Evolutionary conservation across 208 protist species (phyloP).

Genomic region (Trypanosoma avium): DNA sequence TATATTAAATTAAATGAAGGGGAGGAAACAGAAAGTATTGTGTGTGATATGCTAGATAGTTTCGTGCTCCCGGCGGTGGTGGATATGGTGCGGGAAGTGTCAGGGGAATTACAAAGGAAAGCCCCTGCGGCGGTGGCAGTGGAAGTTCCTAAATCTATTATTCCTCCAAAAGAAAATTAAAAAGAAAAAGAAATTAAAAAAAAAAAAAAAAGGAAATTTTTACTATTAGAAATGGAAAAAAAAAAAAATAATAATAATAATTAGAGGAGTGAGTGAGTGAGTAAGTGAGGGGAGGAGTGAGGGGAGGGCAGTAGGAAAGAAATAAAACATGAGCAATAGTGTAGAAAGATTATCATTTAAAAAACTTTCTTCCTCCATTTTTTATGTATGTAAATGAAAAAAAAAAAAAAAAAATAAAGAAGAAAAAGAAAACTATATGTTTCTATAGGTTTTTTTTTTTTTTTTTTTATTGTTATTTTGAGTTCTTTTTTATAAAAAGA

Average conservation of each 20-base stretch:
- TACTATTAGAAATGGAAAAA: not conserved
- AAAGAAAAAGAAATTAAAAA: slow-evolving; percentile 10
- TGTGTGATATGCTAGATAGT: slow-evolving; percentile 80
- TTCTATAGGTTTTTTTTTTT: no score
- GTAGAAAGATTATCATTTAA: no score
- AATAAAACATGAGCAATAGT: no score
- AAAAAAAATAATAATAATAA: not conserved
- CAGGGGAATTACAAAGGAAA: slow-evolving; percentile 42
- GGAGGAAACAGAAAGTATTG: slow-evolving; percentile 39
- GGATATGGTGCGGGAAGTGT: slow-evolving; percentile 44
- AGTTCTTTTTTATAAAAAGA: no score
- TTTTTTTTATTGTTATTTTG: no score
- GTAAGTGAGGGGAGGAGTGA: no score
- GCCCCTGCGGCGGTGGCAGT: slow-evolving; percentile 47
- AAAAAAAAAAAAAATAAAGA: no score
- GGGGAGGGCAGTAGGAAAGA: no score
- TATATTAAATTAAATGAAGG: slow-evolving; percentile 22
- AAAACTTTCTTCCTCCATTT: no score
- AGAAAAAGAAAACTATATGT: no score
- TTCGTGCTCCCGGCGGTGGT: slow-evolving; percentile 76
- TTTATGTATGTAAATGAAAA: no score
- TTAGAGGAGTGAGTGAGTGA: not conserved
- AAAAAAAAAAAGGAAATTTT: slow-evolving; percentile 10
- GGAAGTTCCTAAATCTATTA: slow-evolving; percentile 24
- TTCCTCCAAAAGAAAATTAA: slow-evolving; percentile 5